phyloP scores from a whole-genome alignment of 1,284 basidiomycete genomes.

The Butyriboletus appendiculatus region DNA sequence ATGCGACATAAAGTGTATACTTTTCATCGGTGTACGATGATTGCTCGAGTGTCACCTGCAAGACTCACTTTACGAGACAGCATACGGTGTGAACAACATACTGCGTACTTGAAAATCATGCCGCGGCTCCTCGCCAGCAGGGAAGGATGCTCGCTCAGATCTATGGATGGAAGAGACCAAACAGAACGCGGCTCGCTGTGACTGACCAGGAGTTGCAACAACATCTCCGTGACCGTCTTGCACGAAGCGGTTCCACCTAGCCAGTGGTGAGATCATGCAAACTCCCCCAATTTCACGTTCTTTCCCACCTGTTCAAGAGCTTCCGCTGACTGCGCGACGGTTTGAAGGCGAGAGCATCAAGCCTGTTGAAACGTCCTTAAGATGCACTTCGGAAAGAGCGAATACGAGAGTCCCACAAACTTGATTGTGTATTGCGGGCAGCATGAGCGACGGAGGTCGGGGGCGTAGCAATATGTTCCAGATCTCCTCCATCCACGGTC shows the following conservation, averaged over 20 bases:
- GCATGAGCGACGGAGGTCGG: slow-evolving; percentile 79
- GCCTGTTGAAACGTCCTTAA: slow-evolving; percentile 41
- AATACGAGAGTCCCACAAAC: slow-evolving; percentile 37
- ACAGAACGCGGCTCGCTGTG: slow-evolving; percentile 33
- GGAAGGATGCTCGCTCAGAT: slow-evolving; percentile 28
- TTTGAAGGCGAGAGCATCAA: slow-evolving; percentile 75
- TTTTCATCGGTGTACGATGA: slow-evolving; percentile 81
- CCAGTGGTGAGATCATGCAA: slow-evolving; percentile 18
- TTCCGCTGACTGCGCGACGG: slow-evolving; percentile 81
- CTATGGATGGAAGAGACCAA: slow-evolving; percentile 49
- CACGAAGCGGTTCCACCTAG: slow-evolving; percentile 78
- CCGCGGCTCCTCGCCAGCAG: slow-evolving; percentile 26
- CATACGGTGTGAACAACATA: not conserved
- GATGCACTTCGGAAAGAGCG: slow-evolving; percentile 5
- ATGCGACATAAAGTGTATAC: slow-evolving; percentile 72
- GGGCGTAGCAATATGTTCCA: slow-evolving; percentile 82
- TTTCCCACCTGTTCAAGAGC: slow-evolving; percentile 60
- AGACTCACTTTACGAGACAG: slow-evolving; percentile 1
- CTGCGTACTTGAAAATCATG: slow-evolving; percentile 56
- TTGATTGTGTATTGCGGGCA: slow-evolving; percentile 94
- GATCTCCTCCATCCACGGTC: slow-evolving; percentile 90
- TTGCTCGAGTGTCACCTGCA: slow-evolving; percentile 71
- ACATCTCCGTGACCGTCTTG: slow-evolving; percentile 48
- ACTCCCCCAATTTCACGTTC: not conserved
- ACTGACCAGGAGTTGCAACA: slow-evolving; percentile 33